These are phyloP conservation scores for Allomyces macrogynus DNA, from an alignment of 192 early-diverging fungal genomes.

Conservation along the genomic window DNA sequence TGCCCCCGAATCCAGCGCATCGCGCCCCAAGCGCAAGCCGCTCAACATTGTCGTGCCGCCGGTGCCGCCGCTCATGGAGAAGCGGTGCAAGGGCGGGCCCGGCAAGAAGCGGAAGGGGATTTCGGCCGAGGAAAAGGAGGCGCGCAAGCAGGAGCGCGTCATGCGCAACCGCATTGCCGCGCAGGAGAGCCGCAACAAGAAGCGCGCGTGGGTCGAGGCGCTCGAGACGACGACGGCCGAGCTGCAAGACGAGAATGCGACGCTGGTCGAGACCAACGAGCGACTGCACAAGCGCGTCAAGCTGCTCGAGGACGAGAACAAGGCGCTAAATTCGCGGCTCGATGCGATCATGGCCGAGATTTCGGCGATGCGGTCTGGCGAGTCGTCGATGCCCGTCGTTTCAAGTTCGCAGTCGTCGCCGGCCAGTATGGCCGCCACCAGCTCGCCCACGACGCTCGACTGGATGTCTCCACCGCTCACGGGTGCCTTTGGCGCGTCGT, in stretches of 20 bases:
- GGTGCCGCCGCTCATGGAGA: neutral
- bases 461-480: too few relatives aligned
- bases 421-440: too few relatives aligned
- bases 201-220: conserved; percentile 35
- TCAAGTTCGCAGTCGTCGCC: too few relatives aligned
- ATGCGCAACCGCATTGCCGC: conserved; percentile 51
- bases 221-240: conserved; percentile 11
- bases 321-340: neutral
- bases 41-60: neutral
- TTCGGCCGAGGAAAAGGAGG: conserved; percentile 1
- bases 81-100: conserved; percentile 1
- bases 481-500: too few relatives aligned
- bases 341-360: neutral
- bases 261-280: conserved; percentile 23
- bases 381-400: too few relatives aligned
- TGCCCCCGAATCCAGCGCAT: too few relatives aligned
- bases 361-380: neutral
- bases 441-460: too few relatives aligned
- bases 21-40: too few relatives aligned
- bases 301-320: conserved; percentile 28
- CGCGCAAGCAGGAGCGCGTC: conserved; percentile 6
- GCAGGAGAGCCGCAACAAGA: conserved; percentile 55
- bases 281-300: conserved; percentile 23
- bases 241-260: conserved; percentile 27
- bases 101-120: neutral